Evolutionary conservation across 2,329 filamentous ascomycete species (phyloP).

Genomic region (Leptographium wingfieldii): DNA sequence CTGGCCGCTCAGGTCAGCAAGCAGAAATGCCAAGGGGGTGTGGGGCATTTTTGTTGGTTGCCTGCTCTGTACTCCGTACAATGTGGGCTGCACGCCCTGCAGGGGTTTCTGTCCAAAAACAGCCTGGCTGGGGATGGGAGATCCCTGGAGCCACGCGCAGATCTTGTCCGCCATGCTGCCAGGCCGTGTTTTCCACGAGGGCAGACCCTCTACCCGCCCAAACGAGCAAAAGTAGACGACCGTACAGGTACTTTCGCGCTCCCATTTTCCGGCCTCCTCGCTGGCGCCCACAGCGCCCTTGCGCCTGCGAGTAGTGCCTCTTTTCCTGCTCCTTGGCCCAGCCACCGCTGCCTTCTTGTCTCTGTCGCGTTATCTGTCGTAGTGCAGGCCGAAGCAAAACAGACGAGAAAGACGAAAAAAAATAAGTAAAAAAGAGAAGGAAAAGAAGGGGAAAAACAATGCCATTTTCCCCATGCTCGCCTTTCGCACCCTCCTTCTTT

Average conservation of each 20-base stretch:
- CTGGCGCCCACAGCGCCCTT: too few relatives aligned
- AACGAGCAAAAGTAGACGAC: background rate
- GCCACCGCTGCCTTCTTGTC: background rate
- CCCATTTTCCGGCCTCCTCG: background rate
- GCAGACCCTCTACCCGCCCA: slow-evolving; percentile 7
- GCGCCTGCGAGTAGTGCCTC: background rate
- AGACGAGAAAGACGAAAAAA: background rate
- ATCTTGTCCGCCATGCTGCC: slow-evolving; percentile 20
- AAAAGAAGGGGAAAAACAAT: too few relatives aligned
- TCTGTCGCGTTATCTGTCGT: background rate
- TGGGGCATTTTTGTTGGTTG: background rate
- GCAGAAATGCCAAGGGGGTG: background rate
- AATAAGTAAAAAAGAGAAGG: background rate
- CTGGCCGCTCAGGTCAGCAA: background rate
- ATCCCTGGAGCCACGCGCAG: slow-evolving; percentile 27
- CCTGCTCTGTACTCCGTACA: background rate
- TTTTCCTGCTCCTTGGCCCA: background rate
- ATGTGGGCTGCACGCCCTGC: slow-evolving; percentile 9
- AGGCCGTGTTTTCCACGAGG: slow-evolving; percentile 14
- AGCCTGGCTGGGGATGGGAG: slow-evolving; percentile 17
- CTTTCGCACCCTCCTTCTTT: background rate
- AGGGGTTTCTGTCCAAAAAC: slow-evolving; percentile 18
- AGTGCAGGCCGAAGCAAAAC: background rate
- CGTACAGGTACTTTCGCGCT: background rate
- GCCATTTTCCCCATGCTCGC: background rate